Conservation (phyloP, 257 asterid genomes). For the Eustoma russellianum region DNA sequence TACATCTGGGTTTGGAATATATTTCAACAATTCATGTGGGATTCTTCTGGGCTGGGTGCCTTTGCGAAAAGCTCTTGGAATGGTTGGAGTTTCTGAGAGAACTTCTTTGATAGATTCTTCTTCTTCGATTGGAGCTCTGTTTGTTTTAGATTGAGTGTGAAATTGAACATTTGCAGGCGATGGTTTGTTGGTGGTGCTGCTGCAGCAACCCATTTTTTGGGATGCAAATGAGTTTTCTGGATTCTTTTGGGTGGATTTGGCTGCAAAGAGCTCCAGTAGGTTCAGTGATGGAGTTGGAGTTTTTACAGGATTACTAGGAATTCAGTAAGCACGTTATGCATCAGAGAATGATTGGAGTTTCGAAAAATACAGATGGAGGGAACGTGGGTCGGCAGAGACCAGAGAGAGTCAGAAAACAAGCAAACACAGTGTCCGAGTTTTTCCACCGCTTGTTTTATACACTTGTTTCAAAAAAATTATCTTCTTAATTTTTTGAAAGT, state of each 20-base stretch:
- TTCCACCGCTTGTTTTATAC: no score
- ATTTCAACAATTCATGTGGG: constrained; percentile 18
- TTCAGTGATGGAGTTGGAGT: background rate
- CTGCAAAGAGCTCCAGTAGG: no score
- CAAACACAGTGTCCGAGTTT: no score
- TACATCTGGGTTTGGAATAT: constrained; percentile 1
- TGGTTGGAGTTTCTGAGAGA: constrained; percentile 47
- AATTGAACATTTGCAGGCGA: constrained; percentile 7
- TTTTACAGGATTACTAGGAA: background rate
- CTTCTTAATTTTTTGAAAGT: no score
- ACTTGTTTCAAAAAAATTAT: no score
- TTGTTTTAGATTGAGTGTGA: constrained; percentile 6
- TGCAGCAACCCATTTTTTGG: constrained; percentile 51
- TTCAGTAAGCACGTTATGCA: no score
- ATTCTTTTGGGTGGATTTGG: no score
- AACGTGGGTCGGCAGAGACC: no score
- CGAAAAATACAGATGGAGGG: no score
- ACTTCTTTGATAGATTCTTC: constrained; percentile 73
- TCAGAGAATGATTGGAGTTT: no score
- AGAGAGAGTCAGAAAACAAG: no score
- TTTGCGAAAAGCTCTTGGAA: constrained; percentile 14
- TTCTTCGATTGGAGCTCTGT: constrained; percentile 26
- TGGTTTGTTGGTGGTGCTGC: constrained; percentile 22
- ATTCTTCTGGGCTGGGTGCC: constrained; percentile 25
- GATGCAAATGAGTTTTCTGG: no score